phyloP scores from a whole-genome alignment of 768 basidiomycete genomes.

The Filobasidium floriforme region DNA sequence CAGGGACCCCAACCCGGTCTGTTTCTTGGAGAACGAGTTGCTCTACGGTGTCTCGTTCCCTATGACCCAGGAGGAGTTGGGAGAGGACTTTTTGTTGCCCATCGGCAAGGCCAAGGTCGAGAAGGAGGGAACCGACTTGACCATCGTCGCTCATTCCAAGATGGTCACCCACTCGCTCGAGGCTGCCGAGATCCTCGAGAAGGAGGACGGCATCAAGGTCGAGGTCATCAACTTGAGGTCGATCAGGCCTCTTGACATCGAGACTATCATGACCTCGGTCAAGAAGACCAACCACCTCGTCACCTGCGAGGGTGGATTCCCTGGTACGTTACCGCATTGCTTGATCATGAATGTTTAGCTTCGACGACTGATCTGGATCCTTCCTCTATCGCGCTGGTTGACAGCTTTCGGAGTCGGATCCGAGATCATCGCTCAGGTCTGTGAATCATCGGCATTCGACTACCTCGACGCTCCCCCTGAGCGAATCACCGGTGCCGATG shows the following conservation, averaged over 20 bases:
- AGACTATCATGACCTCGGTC: constrained; percentile 90
- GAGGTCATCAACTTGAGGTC: constrained; percentile 92
- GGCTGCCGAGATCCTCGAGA: constrained; percentile 83
- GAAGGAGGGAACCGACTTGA: constrained; percentile 82
- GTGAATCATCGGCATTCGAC: constrained; percentile 96
- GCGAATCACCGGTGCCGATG: constrained; percentile 89
- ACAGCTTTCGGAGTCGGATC: constrained; percentile 88
- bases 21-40: constrained; percentile 99
- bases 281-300: constrained; percentile 97
- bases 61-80: constrained; percentile 88
- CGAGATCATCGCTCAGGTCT: constrained; percentile 94
- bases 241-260: constrained; percentile 94
- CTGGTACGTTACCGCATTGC: constrained; percentile 43
- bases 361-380: not conserved
- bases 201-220: constrained; percentile 86
- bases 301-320: constrained; percentile 97
- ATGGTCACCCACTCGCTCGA: constrained; percentile 94
- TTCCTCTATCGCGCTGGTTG: not conserved
- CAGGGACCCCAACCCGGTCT: constrained; percentile 95
- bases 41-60: constrained; percentile 96
- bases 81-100: constrained; percentile 85
- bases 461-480: constrained; percentile 98
- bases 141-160: constrained; percentile 94
- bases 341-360: not conserved
- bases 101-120: constrained; percentile 98